phyloP scores from a whole-genome alignment of 192 early-diverging fungal species.

The Thamnidium elegans region DNA sequence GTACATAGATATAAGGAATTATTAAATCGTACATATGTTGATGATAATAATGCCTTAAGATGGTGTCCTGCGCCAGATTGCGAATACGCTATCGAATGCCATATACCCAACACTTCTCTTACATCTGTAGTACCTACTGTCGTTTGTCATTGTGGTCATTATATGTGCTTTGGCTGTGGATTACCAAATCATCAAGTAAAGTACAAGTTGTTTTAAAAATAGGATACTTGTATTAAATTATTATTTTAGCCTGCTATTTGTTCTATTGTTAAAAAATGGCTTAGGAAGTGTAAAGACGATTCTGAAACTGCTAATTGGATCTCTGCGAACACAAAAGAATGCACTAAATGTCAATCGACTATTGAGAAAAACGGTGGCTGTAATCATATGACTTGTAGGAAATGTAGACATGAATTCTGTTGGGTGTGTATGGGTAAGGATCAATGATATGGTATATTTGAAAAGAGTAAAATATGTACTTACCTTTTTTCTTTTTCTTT shows the following conservation, averaged over 20 bases:
- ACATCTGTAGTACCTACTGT: conserved; percentile 82
- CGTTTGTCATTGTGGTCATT: conserved; percentile 69
- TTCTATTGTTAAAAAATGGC: conserved; percentile 41
- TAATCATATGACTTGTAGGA: conserved; percentile 99
- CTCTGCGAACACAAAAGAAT: conserved; percentile 92
- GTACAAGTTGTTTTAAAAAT: neutral
- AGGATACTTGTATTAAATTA: neutral
- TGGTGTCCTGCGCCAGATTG: conserved; percentile 98
- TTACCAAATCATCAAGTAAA: conserved; percentile 69
- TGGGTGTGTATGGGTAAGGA: conserved; percentile 94
- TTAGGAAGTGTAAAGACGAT: conserved; percentile 96
- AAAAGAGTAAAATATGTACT: neutral
- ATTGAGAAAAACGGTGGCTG: conserved; percentile 99
- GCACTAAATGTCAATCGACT: conserved; percentile 87
- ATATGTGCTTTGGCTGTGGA: conserved; percentile 94
- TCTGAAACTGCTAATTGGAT: conserved; percentile 99
- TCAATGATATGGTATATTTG: too few species aligned
- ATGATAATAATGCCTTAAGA: conserved; percentile 73
- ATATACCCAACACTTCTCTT: conserved; percentile 66
- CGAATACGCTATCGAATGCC: conserved; percentile 91
- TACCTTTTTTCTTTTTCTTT: conserved; percentile 7
- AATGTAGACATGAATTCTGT: conserved; percentile 98
- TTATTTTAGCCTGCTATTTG: conserved; percentile 76
- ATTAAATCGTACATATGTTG: conserved; percentile 89
- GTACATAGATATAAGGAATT: conserved; percentile 64